Evolutionary conservation across 805 yeast genomes (phyloP), one percentile per base, ranked within the genome.

Genomic region (Wickerhamiella occidentalis): DNA sequence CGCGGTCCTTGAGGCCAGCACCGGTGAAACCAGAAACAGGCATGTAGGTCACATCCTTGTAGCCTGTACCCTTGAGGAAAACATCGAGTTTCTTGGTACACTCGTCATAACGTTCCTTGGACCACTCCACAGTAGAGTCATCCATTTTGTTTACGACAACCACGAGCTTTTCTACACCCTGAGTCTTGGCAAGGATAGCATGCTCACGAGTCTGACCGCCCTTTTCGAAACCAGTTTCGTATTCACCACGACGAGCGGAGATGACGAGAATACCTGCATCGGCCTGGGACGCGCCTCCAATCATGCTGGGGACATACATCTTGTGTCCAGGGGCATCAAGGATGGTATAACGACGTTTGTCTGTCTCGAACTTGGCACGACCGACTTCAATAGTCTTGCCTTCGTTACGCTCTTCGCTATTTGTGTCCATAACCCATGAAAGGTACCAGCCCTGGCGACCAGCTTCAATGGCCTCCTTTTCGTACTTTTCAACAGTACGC

Each of bases 381-480:
- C 98, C 99, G 52, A 92, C 97, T 71, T 92, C 98, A 60, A 92
- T 94, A 56, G 99, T 92, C 73, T 92, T 92, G 74, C 99, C 99
- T 70, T 92, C 96, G 61, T 77, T 85, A 75, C 98, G 84, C 74
- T 92, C 99, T 72, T 92, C 98, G 70, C 86, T 88, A 73, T 94
- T 92, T 60, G 96, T 90, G 68, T 92, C 99, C 96, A 92, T 88
- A 60, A 92, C 94, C 98, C 98, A 92, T 7, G 97, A 88, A 59
- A 92, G 73, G 67, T 92, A 92, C 99, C 99, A 92, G 68, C 96
- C 96, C 73, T 92, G 98, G 74, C 97, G 84, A 68, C 98, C 97
- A 42, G 97, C 97, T 61, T 92, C 99, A 68, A 87, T 87, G 53
- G 98, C 98, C 70, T 92, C 99, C 67, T 88, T 79, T 73, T 92